These are phyloP conservation scores for Eudorina sp. DNA, from an alignment of 139 green algal genomes.

Conservation along the genomic window DNA sequence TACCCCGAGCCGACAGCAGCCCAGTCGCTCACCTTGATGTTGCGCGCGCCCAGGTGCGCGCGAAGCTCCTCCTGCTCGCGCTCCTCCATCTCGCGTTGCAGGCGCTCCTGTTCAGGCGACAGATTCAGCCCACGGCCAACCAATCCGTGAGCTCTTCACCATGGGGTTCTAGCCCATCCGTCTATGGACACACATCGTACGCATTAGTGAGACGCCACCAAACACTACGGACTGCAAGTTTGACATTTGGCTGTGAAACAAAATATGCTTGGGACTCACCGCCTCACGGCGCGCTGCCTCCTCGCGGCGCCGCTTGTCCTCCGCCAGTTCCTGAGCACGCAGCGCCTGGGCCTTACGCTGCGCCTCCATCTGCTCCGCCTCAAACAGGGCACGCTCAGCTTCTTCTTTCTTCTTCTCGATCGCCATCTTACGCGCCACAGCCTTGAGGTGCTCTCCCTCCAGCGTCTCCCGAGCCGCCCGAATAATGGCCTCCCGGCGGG, in stretches of 20 bases:
- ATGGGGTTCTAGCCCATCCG: too few relatives aligned
- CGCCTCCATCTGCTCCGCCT: conserved; percentile 87
- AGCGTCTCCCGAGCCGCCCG: conserved; percentile 48
- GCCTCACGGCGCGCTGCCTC: conserved; percentile 67
- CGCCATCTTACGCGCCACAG: conserved; percentile 76
- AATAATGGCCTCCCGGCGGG: conserved; percentile 57
- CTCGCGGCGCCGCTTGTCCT: conserved; percentile 75
- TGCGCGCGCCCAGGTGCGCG: conserved; percentile 71
- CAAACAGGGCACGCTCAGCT: conserved; percentile 83
- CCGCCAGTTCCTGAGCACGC: conserved; percentile 74
- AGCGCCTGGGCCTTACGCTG: conserved; percentile 79
- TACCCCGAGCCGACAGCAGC: too few relatives aligned
- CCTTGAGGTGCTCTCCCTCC: conserved; percentile 85
- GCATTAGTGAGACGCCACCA: too few relatives aligned
- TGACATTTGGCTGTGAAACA: too few relatives aligned
- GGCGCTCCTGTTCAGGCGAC: conserved; percentile 56
- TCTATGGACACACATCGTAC: too few relatives aligned
- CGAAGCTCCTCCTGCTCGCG: conserved; percentile 72
- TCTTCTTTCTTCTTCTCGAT: conserved; percentile 99
- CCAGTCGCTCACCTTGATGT: conserved; percentile 61
- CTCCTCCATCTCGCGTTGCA: conserved; percentile 80
- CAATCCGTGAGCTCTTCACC: too few relatives aligned
- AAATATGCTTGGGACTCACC: too few relatives aligned
- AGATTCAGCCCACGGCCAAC: too few relatives aligned
- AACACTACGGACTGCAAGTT: neutral